Evolutionary conservation across 257 asterid genomes (phyloP).

Genomic region (Parsonsia alboflavescens): DNA sequence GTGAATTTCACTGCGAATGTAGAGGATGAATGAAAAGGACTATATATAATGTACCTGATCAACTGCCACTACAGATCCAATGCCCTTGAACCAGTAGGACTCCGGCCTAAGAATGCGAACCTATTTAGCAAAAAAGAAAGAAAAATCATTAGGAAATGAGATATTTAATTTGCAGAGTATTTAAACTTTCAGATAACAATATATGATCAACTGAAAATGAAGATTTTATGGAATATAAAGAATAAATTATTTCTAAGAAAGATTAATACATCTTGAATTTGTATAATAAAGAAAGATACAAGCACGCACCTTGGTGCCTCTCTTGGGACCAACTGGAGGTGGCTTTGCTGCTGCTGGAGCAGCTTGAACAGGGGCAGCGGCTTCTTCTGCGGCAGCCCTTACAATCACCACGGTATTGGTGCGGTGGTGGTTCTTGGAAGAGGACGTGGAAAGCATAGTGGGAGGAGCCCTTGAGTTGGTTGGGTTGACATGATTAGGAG

Average conservation of each 20-base stretch:
- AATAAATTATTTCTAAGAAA: too few species aligned
- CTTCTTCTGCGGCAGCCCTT: slow-evolving; percentile 47
- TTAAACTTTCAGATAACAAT: too few species aligned
- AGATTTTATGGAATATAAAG: too few species aligned
- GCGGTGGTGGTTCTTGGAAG: slow-evolving; percentile 32
- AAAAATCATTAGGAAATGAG: too few species aligned
- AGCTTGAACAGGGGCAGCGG: slow-evolving; percentile 25
- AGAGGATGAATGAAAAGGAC: too few species aligned
- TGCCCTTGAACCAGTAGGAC: slow-evolving; percentile 86
- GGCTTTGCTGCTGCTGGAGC: slow-evolving; percentile 53
- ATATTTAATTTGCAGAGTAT: too few species aligned
- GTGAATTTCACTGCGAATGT: too few species aligned
- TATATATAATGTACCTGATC: slow-evolving; percentile 54
- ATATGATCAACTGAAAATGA: too few species aligned
- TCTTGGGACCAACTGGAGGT: slow-evolving; percentile 78
- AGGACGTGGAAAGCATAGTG: slow-evolving; percentile 26
- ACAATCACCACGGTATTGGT: slow-evolving; percentile 42
- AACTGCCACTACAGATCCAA: slow-evolving; percentile 85
- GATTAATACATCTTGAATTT: not conserved
- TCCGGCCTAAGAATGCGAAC: slow-evolving; percentile 74
- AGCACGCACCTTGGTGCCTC: slow-evolving; percentile 53
- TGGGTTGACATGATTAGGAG: slow-evolving; percentile 37
- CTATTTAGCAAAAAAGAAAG: slow-evolving; percentile 23
- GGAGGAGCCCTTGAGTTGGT: slow-evolving; percentile 11
- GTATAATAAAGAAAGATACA: not conserved